Percentiles rank a stretch among this genome's conserved stretches.
Conservation (phyloP, 768 basidiomycete genomes). For the Phlegmacium glaucopus region DNA sequence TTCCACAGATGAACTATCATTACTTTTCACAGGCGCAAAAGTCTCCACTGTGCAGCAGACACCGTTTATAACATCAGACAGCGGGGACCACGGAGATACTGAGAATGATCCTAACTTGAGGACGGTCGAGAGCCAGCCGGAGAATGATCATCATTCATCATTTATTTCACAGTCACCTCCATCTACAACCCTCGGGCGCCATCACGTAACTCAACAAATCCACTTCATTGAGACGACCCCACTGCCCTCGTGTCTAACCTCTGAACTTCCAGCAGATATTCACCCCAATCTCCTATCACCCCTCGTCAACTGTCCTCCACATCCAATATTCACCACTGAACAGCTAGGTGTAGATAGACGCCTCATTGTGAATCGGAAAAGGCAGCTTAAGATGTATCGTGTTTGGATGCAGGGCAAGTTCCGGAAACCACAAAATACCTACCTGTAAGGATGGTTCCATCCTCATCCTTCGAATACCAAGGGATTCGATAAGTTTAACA, state of each 20-base stretch:
- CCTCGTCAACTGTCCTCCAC: slow-evolving; percentile 32
- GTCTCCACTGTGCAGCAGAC: slow-evolving; percentile 30
- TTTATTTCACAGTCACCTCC: no score
- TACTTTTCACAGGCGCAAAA: slow-evolving; percentile 70
- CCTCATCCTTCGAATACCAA: neutral
- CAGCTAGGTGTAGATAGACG: slow-evolving; percentile 89
- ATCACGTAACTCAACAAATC: no score
- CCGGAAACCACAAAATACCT: slow-evolving; percentile 37
- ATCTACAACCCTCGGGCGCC: no score
- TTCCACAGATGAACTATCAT: slow-evolving; percentile 66
- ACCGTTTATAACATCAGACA: slow-evolving; percentile 23
- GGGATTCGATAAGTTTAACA: no score
- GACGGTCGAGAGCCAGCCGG: no score
- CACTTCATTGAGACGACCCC: neutral
- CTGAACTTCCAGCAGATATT: slow-evolving; percentile 14
- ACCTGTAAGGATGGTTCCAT: neutral
- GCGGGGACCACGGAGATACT: slow-evolving; percentile 32
- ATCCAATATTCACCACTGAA: slow-evolving; percentile 73
- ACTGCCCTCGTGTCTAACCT: neutral
- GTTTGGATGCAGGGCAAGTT: slow-evolving; percentile 94
- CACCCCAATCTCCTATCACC: slow-evolving; percentile 39
- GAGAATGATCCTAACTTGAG: slow-evolving; percentile 11
- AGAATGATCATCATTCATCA: slow-evolving; percentile 1
- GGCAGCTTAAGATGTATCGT: slow-evolving; percentile 95
- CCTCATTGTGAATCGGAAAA: slow-evolving; percentile 88